phyloP scores from a whole-genome alignment of 1,284 basidiomycete genomes.

The Earliella scabrosa region DNA sequence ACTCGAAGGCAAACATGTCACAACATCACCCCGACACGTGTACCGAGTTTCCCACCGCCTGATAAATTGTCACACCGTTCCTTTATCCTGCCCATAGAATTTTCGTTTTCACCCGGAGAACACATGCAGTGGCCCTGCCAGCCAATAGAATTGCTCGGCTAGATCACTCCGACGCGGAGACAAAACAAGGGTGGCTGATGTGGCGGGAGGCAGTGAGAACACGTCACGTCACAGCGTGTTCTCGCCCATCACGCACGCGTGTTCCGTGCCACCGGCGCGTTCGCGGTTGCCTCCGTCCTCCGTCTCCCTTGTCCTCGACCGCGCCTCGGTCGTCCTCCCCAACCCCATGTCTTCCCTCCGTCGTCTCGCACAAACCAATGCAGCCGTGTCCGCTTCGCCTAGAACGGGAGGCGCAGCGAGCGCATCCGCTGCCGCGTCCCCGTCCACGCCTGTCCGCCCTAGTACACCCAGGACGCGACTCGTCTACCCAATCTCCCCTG shows the following conservation, averaged over 20 bases:
- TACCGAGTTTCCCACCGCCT: conserved; percentile 17
- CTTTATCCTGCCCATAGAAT: conserved; percentile 13
- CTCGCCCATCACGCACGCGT: conserved; percentile 23
- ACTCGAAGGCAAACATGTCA: conserved; percentile 25
- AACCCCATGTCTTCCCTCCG: conserved; percentile 28
- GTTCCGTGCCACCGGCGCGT: conserved; percentile 21
- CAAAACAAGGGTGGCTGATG: conserved; percentile 21
- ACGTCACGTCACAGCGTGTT: conserved; percentile 24
- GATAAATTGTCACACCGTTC: conserved; percentile 24
- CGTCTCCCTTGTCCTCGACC: background rate
- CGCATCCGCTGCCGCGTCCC: conserved; percentile 26
- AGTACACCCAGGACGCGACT: conserved; percentile 34
- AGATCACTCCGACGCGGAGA: conserved; percentile 22
- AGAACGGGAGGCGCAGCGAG: conserved; percentile 16
- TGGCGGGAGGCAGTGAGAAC: conserved; percentile 13
- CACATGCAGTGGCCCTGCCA: background rate
- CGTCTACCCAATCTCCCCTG: conserved; percentile 46
- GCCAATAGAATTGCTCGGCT: conserved; percentile 9
- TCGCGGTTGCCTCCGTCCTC: background rate
- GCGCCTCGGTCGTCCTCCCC: background rate
- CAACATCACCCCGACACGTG: conserved; percentile 33
- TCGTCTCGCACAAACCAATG: conserved; percentile 39
- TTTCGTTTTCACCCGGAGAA: conserved; percentile 21
- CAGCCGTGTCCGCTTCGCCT: conserved; percentile 28
- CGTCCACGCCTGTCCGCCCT: conserved; percentile 32